Base-by-base conservation (phyloP, 2,329 filamentous ascomycete species). In the Sporothrix phasma region DNA sequence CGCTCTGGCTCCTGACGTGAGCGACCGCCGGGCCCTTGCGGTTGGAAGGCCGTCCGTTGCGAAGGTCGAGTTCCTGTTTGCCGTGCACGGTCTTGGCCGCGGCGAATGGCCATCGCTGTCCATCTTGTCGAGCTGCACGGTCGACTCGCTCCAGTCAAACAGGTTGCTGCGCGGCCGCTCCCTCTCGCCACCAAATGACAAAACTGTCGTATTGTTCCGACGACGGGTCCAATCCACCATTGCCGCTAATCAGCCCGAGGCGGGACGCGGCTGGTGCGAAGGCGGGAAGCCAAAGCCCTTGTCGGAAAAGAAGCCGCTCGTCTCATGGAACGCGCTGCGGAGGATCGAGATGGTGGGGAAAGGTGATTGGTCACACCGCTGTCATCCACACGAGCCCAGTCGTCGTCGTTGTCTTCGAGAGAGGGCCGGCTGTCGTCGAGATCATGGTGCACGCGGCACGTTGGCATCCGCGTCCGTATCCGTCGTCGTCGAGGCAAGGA, bases 1-100 rank as follows among this genome's bases (percentile, higher is more conserved):
- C 89, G 73, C 89, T 93, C 73, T 92, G 89, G 72, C 89, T 93
- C 67, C 89, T 84, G 53, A 90, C 82, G 72, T 93, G 89, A 63
- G 85, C 81, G 15, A 84, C 84, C 65, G 80, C 84, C n/a, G 87
- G 87, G 1, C 82, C 83, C 71, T 87, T 87, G 34, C 89, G 86
- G 66, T 81, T 85, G 24, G 84, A 77, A 54, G 84, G 78, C 61
- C 89, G 85, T 66, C 89, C 89, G 56, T 88, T 88, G 74, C 89
- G 81, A 69, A 82, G 77, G 72, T 91, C 87, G 66, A 84, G 76
- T 69, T 88, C 83, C 69, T 90, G 88, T 74, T 91, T 92, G 15
- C 86, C 86, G 72, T 92, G 88, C 43, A 89, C 87, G 15, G 89
- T 92, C 70, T 84, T 86, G 1, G 89, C 29, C 89, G 82, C 53